Conservation (phyloP, 2,329 filamentous ascomycete species). For the Aspergillus spinulosporus region DNA sequence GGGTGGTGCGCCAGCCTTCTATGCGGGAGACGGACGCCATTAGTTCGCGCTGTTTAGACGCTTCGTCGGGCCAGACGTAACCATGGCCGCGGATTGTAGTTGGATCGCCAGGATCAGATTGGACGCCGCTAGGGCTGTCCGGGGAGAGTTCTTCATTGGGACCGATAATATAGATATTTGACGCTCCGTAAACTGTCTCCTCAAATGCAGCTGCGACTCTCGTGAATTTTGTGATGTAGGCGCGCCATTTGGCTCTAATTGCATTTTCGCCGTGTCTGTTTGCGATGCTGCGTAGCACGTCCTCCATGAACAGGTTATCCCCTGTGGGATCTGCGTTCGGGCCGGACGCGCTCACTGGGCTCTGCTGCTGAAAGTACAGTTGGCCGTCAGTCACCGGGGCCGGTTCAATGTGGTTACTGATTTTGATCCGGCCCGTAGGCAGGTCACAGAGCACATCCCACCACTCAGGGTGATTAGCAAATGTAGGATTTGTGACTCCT, state of each 20-base stretch:
- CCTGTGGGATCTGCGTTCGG: conserved; percentile 69
- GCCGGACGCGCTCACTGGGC: conserved; percentile 26
- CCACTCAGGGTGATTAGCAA: conserved; percentile 93
- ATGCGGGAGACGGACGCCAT: conserved; percentile 89
- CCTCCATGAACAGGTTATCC: conserved; percentile 84
- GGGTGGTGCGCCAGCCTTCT: conserved; percentile 93
- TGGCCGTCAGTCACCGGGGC: conserved; percentile 82
- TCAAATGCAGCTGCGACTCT: conserved; percentile 92
- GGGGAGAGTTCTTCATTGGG: conserved; percentile 63
- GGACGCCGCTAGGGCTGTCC: conserved; percentile 51
- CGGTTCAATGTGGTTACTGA: conserved; percentile 81
- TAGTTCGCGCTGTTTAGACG: conserved; percentile 77
- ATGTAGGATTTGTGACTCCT: conserved; percentile 94
- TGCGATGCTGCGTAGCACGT: conserved; percentile 78
- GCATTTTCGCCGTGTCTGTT: conserved; percentile 86
- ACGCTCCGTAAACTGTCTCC: conserved; percentile 91
- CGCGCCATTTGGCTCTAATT: conserved; percentile 87
- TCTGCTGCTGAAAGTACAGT: conserved; percentile 80
- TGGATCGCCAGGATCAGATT: conserved; percentile 40
- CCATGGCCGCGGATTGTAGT: conserved; percentile 75
- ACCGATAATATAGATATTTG: conserved; percentile 76
- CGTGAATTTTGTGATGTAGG: conserved; percentile 93
- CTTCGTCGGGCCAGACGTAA: conserved; percentile 90
- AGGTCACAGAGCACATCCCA: conserved; percentile 97
- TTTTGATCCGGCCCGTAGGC: conserved; percentile 88